Evolutionary conservation across 495 filamentous ascomycete genomes (phyloP).

Genomic region (Achaetomiella virescens): DNA sequence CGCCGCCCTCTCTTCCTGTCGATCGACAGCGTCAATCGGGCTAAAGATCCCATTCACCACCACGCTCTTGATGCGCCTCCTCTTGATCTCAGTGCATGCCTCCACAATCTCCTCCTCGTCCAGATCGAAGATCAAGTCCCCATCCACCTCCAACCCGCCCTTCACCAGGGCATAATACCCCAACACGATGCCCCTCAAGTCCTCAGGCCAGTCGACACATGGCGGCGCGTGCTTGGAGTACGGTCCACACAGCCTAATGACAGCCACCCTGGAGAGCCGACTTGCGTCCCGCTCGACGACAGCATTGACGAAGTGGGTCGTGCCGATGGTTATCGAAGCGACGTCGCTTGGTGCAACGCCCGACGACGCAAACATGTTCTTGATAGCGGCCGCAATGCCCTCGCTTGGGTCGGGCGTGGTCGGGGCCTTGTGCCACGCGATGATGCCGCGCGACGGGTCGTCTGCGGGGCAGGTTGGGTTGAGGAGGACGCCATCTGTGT

Average conservation of each 20-base stretch:
- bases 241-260: slow-evolving; percentile 48
- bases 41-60: slow-evolving; percentile 54
- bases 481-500: slow-evolving; percentile 55
- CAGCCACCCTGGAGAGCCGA: slow-evolving; percentile 48
- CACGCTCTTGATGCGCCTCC: slow-evolving; percentile 42
- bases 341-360: slow-evolving; percentile 36
- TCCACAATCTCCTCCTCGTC: slow-evolving; percentile 39
- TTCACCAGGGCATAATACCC: slow-evolving; percentile 41
- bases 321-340: slow-evolving; percentile 55
- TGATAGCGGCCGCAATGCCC: slow-evolving; percentile 48
- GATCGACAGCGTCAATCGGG: slow-evolving; percentile 46
- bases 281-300: slow-evolving; percentile 51
- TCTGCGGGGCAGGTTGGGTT: slow-evolving; percentile 39
- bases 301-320: slow-evolving; percentile 60
- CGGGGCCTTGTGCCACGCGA: slow-evolving; percentile 45
- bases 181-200: slow-evolving; percentile 41
- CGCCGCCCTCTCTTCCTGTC: slow-evolving; percentile 44
- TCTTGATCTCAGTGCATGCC: slow-evolving; percentile 37
- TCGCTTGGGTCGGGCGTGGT: slow-evolving; percentile 52
- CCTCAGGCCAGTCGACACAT: slow-evolving; percentile 43
- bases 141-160: slow-evolving; percentile 49
- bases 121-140: slow-evolving; percentile 40
- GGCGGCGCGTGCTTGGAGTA: slow-evolving; percentile 53
- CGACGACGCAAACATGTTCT: slow-evolving; percentile 39
- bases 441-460: slow-evolving; percentile 27